Evolutionary conservation across 257 asterid species (phyloP).

Genomic region (Nemophila menziesii): DNA sequence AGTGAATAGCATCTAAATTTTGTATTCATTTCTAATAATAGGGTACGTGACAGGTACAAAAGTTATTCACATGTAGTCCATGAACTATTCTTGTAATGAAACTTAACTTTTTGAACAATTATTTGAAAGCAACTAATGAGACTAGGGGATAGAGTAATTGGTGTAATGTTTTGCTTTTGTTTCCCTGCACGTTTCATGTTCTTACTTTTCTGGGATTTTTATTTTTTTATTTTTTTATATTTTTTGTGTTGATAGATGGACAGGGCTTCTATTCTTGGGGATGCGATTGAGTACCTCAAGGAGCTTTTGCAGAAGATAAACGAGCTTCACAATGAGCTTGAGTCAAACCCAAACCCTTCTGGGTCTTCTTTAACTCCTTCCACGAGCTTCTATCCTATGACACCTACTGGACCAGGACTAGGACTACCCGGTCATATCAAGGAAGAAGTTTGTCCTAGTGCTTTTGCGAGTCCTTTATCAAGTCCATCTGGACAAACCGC

Average conservation of each 20-base stretch:
- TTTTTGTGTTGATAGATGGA: conserved; percentile 47
- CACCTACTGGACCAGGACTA: conserved; percentile 54
- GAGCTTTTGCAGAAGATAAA: conserved; percentile 75
- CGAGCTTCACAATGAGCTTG: conserved; percentile 76
- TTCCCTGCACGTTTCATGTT: background rate
- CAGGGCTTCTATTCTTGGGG: conserved; percentile 86
- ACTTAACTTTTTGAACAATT: conserved; percentile 24
- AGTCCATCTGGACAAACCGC: conserved; percentile 86
- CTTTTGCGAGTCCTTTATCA: conserved; percentile 64
- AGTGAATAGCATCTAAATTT: too few relatives aligned
- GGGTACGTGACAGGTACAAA: conserved; percentile 56
- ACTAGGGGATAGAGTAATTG: conserved; percentile 3
- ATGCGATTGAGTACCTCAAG: conserved; percentile 79
- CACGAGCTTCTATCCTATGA: conserved; percentile 57
- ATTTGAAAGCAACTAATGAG: conserved; percentile 14
- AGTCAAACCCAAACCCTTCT: conserved; percentile 45
- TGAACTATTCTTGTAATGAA: conserved; percentile 39
- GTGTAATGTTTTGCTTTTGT: background rate
- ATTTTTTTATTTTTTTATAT: conserved; percentile 1
- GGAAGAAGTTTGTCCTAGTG: conserved; percentile 63
- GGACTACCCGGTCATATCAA: conserved; percentile 50
- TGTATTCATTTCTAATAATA: conserved; percentile 1
- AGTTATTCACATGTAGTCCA: conserved; percentile 75
- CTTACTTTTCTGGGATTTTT: background rate
- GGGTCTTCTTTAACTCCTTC: conserved; percentile 46